Evolutionary conservation across 2,329 filamentous ascomycete species (phyloP), one percentile per base, ranked within the genome.

Genomic region (Pseudofabraea citricarpa): DNA sequence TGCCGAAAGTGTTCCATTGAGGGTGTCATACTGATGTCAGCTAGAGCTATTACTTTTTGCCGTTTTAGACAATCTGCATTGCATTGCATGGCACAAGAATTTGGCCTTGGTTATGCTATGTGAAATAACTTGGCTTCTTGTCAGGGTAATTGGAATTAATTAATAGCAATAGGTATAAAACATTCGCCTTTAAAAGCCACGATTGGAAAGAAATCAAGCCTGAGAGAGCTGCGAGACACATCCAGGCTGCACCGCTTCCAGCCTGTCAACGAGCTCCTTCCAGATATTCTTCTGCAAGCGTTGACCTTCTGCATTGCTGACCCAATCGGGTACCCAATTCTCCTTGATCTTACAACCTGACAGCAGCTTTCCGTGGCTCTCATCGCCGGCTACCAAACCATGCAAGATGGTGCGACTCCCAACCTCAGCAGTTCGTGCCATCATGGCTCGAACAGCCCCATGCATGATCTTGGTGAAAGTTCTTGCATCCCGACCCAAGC

Each of bases 381-480:
- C 56, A 10, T 49, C 40, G 6, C 55, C 59, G 3, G 45, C 59
- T 18, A 52, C 49, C 12, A 53, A 52, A n/a, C 48, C 62, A 51
- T 56, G 45, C 8, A 64, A 39, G 16, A 64, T 43, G 2, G 59
- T 63, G 5, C 62, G 49, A 20, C 57, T 56, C 20, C 60, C 61
- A 16, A 51, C 55, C 40, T 64, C 62, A 0, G 59, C 48, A 1
- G 55, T 60, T 18, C 61, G 48, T 4, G 54, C 54, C n/a, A n/a
- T n/a, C n/a, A n/a, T n/a, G n/a, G n/a, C n/a, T n/a, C n/a, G n/a
- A 16, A 56, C 36, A 12, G 52, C 22, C 6, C 23, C 31, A 29
- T 50, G 51, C 27, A 37, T 23, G 12, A 41, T 42, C 2, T 24
- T 40, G 9, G 56, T 31, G 2, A 40, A 21, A 18, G 43, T 26